phyloP scores from a whole-genome alignment of 106 monocot species.

The Dioscorea zingiberensis region DNA sequence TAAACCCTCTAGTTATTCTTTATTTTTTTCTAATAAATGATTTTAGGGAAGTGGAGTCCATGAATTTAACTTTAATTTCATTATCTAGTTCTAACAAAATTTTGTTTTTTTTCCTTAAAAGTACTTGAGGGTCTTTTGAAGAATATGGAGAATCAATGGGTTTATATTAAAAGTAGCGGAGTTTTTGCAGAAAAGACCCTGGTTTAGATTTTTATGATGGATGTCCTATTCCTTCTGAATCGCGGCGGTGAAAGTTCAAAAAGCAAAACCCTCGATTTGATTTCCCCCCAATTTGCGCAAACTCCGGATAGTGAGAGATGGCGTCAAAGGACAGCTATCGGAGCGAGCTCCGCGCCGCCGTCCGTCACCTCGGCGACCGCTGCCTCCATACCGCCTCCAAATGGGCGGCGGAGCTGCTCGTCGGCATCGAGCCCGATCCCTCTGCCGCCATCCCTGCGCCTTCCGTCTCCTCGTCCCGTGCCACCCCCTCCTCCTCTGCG shows the following conservation, averaged over 20 bases:
- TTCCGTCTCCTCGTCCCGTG: constrained; percentile 15
- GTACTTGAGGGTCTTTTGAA: neutral
- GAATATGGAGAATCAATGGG: neutral
- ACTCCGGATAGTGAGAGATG: constrained; percentile 18
- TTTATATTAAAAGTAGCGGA: neutral
- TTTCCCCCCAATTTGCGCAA: neutral
- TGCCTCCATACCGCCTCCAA: constrained; percentile 88
- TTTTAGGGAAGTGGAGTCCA: no score
- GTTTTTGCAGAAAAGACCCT: neutral
- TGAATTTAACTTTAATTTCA: no score
- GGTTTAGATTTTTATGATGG: neutral
- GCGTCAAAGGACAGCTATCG: constrained; percentile 53
- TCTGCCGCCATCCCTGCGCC: constrained; percentile 3
- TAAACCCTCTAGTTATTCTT: no score
- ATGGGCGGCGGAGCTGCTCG: constrained; percentile 93
- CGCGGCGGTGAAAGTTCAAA: neutral
- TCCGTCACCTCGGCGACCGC: constrained; percentile 78
- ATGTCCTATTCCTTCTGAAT: neutral
- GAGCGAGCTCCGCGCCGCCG: constrained; percentile 76
- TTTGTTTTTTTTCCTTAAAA: neutral
- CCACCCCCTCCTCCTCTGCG: constrained; percentile 13
- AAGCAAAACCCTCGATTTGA: constrained; percentile 1
- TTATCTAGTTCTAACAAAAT: no score
- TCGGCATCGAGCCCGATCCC: constrained; percentile 61
- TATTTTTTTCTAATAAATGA: no score